Conservation (phyloP, 2,329 filamentous ascomycete genomes). For the Botrytis aclada region DNA sequence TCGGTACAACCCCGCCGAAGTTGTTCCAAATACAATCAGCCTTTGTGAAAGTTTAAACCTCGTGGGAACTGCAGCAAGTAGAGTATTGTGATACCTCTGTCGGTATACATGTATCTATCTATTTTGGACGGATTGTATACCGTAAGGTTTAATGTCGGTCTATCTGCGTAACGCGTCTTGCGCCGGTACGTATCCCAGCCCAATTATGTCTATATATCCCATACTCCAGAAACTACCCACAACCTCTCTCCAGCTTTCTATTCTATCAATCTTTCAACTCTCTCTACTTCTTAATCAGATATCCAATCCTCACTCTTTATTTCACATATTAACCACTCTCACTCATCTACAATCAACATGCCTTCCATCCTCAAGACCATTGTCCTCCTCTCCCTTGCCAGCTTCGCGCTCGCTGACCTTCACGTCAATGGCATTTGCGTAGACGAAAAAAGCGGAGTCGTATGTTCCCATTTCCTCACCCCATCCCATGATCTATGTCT, state of each 20-base stretch:
- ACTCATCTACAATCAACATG: not conserved
- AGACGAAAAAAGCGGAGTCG: not conserved
- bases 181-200: too few relatives aligned
- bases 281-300: not conserved
- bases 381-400: conserved; percentile 7
- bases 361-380: conserved; percentile 8
- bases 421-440: not conserved
- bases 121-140: not conserved
- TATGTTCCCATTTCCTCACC: not conserved
- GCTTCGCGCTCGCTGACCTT: conserved; percentile 10
- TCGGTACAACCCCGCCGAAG: not conserved
- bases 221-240: not conserved
- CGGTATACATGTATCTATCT: not conserved
- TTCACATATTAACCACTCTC: not conserved
- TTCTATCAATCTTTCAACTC: not conserved
- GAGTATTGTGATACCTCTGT: not conserved
- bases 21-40: not conserved
- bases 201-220: not conserved
- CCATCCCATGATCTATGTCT: not conserved
- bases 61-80: not conserved
- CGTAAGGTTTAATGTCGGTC: not conserved
- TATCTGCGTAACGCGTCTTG: not conserved
- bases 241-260: not conserved
- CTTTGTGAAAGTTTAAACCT: not conserved
- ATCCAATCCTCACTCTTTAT: not conserved